Evolutionary conservation across 495 filamentous ascomycete genomes (phyloP), one percentile per base, ranked within the genome.

Genomic region (Penicillium desertorum): DNA sequence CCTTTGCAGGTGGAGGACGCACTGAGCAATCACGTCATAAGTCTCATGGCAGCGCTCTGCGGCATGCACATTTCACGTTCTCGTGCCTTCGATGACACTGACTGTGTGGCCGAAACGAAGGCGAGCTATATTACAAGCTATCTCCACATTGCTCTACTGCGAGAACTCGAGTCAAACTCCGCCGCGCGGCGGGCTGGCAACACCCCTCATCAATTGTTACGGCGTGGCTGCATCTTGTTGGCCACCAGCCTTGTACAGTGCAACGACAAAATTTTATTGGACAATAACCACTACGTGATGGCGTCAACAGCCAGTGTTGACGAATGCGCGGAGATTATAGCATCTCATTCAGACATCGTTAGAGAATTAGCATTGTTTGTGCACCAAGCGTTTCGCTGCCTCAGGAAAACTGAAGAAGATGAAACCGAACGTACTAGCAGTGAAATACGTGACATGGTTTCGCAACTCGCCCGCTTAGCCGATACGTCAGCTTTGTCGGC

Each of bases 1-100:
- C 76, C 76, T 25, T 54, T 78, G n/a, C 69, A 62, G 3, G 71
- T 79, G 25, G 65, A 73, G 56, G 74, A 78, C 58, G 76, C 76
- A 5, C 55, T 77, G 4, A 77, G 62, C 66, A 79, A 79, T 47
- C 71, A 78, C 17, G 57, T 67, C 27, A 65, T 67, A n/a, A 79
- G 76, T 57, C 66, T 79, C 12, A 56, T 76, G 27, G 68, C 64
- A 44, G 73, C 72, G 4, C 62, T 79, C 39, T 78, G 76, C 52
- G 73, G 74, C 9, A 77, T 79, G 69, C 71, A 70, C 45, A 71
- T 77, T 27, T 69, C 71, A 20, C 70, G 75, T 25, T 73, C 70
- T 54, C 68, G 69, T 51, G 55, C 60, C 5, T 14, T 57, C n/a
- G 58, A 52, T 34, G 37, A 54, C 3, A 37, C 29, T 12, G 56